Evolutionary conservation across 1,284 basidiomycete species (phyloP), one percentile per base, ranked within the genome.

Genomic region (Apiotrichum porosum): DNA sequence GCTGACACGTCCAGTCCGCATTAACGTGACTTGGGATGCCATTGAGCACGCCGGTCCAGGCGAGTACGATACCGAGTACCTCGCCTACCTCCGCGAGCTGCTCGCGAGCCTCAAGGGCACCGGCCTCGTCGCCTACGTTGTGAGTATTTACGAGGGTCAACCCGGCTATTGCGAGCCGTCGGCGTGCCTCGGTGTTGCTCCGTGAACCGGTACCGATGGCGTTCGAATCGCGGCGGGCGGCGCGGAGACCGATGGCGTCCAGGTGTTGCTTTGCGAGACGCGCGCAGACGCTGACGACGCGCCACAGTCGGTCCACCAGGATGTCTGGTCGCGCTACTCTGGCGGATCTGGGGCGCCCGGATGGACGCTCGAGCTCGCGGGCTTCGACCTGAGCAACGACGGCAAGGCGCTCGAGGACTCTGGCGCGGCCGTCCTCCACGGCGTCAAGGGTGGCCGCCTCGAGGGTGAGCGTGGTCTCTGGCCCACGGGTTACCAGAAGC

Each of bases 1-100:
- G n/a, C n/a, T n/a, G n/a, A n/a, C n/a, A 34, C 54, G 35, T 14
- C 6, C 55, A 89, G 88, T 91, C 57, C 78, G 88, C 48, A 85
- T 97, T 58, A 82, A 91, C 17, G 81, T 97, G 4, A 95, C 93
- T 1, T 98, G 94, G 95, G 94, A 98, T 66, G 88, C 92, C 0
- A 78, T 98, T 19, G 91, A 97, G 64, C 95, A 97, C 63, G 80
- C 78, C 45, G 93, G 87, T 55, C 88, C 83, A 85, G 89, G 89
- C 3, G 73, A 82, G 39, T 93, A 89, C 61, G 92, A 97, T 70
- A 71, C 68, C 4, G 84, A 85, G 38, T 98, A 97, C 67, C 77
- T 98, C 3, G 68, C 78, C 8, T 97, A 98, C 66, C 74, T 98
- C 18, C 80, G 81, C 37, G 65, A 75, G 1, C 71, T 98, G 3